phyloP scores from a whole-genome alignment of 371 early-diverging fungal species.

The Synchytrium microbalum region DNA sequence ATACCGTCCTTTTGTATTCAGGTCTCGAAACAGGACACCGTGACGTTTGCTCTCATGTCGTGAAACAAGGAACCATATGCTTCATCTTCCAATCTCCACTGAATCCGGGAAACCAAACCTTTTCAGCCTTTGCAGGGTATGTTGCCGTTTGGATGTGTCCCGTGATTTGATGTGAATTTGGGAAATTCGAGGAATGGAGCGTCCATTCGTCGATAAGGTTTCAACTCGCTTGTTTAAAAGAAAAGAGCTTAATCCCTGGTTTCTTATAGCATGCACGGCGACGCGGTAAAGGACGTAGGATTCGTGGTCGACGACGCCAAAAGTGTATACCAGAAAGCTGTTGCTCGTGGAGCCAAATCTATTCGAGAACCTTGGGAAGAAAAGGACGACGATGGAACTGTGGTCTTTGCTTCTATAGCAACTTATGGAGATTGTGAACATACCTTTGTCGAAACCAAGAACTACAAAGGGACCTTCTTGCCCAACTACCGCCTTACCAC shows the following conservation, averaged over 20 bases:
- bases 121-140: conserved; percentile 62
- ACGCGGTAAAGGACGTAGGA: conserved; percentile 89
- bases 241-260: no score
- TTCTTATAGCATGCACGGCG: conserved; percentile 60
- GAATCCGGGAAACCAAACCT: conserved; percentile 69
- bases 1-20: no score
- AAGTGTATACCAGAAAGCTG: conserved; percentile 71
- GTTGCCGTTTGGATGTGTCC: background rate
- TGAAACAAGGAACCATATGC: conserved; percentile 66
- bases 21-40: conserved; percentile 93
- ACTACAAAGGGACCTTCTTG: conserved; percentile 80
- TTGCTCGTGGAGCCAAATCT: conserved; percentile 79
- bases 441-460: conserved; percentile 80
- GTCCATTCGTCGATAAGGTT: background rate
- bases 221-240: background rate
- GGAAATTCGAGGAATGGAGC: background rate
- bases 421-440: conserved; percentile 93
- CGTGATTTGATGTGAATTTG: background rate
- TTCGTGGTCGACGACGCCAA: conserved; percentile 84
- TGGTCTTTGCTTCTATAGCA: conserved; percentile 83
- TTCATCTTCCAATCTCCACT: conserved; percentile 90
- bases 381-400: conserved; percentile 76
- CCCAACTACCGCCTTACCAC: conserved; percentile 63
- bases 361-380: conserved; percentile 74
- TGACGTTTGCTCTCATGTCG: conserved; percentile 77